Percentiles rank a stretch among this genome's conserved stretches.
Evolutionary conservation across 768 basidiomycete species (phyloP).

Genomic region (Erythrobasidium yunnanense): DNA sequence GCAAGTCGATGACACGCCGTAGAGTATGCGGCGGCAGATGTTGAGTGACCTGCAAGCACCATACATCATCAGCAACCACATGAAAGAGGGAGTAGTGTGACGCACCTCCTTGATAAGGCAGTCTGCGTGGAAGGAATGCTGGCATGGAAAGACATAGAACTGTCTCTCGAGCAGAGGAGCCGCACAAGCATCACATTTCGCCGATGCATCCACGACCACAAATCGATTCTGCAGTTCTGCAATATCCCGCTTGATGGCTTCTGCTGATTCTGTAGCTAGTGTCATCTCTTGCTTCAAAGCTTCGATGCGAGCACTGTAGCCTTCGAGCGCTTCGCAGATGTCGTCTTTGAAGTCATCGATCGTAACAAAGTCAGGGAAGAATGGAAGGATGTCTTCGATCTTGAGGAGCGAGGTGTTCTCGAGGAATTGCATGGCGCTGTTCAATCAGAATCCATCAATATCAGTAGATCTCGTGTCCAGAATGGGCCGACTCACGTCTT

Average conservation of each 20-base stretch:
- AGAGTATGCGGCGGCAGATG: conserved; percentile 70
- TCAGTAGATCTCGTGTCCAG: background rate
- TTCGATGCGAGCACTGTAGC: conserved; percentile 84
- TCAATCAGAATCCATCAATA: background rate
- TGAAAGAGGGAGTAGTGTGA: conserved; percentile 29
- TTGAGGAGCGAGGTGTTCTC: conserved; percentile 89
- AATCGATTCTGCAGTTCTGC: conserved; percentile 72
- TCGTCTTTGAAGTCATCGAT: conserved; percentile 99
- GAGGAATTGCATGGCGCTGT: conserved; percentile 89
- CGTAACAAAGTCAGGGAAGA: conserved; percentile 98
- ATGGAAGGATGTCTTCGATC: conserved; percentile 96
- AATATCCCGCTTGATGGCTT: conserved; percentile 87
- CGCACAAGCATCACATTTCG: conserved; percentile 72
- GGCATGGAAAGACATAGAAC: conserved; percentile 97
- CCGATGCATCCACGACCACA: conserved; percentile 76
- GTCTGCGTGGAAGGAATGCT: conserved; percentile 94
- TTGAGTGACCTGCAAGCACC: conserved; percentile 65
- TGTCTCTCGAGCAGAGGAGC: conserved; percentile 69
- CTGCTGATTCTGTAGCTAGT: conserved; percentile 80
- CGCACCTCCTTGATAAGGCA: conserved; percentile 87
- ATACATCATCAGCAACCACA: conserved; percentile 8
- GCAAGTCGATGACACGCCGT: conserved; percentile 72
- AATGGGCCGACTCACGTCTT: conserved; percentile 61
- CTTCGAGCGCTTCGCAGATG: conserved; percentile 88
- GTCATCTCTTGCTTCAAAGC: conserved; percentile 87